Evolutionary conservation across 1,284 basidiomycete genomes (phyloP).

Genomic region (Garcileccinum viscosum): DNA sequence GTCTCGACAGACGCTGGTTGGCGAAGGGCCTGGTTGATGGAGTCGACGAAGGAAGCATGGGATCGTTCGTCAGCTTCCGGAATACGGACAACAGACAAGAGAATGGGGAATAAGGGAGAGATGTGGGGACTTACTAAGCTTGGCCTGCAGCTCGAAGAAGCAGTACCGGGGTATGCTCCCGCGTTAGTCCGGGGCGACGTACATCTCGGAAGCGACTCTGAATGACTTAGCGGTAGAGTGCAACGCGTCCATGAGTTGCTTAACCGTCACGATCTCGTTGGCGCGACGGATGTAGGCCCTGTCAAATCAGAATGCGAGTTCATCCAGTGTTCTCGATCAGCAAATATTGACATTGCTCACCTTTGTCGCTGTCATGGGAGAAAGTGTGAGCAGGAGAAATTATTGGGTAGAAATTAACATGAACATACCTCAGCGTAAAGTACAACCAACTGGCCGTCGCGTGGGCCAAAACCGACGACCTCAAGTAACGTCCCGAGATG

Average conservation of each 20-base stretch:
- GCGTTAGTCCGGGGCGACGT: slow-evolving; percentile 24
- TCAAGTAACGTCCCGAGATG: slow-evolving; percentile 31
- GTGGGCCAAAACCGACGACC: slow-evolving; percentile 28
- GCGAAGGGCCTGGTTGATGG: slow-evolving; percentile 5
- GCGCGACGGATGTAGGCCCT: slow-evolving; percentile 27
- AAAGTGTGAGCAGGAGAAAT: background rate
- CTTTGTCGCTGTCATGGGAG: slow-evolving; percentile 20
- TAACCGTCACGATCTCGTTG: slow-evolving; percentile 26
- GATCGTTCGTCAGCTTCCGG: background rate
- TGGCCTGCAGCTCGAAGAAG: slow-evolving; percentile 23
- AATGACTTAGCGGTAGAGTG: slow-evolving; percentile 18
- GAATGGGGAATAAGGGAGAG: background rate
- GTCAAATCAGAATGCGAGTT: background rate
- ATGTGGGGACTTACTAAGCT: slow-evolving; percentile 1
- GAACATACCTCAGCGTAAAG: slow-evolving; percentile 29
- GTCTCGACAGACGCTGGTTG: slow-evolving; percentile 2
- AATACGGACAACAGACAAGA: background rate
- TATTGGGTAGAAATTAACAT: background rate
- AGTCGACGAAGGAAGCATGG: too few relatives aligned
- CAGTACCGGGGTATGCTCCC: slow-evolving; percentile 23
- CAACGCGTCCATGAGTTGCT: slow-evolving; percentile 26
- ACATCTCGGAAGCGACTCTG: slow-evolving; percentile 25
- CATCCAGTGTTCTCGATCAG: background rate
- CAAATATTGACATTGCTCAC: slow-evolving; percentile 14
- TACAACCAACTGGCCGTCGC: slow-evolving; percentile 29